These are phyloP conservation scores for Diospyros kaki DNA, from an alignment of 148 eudicot species.

Conservation along the genomic window DNA sequence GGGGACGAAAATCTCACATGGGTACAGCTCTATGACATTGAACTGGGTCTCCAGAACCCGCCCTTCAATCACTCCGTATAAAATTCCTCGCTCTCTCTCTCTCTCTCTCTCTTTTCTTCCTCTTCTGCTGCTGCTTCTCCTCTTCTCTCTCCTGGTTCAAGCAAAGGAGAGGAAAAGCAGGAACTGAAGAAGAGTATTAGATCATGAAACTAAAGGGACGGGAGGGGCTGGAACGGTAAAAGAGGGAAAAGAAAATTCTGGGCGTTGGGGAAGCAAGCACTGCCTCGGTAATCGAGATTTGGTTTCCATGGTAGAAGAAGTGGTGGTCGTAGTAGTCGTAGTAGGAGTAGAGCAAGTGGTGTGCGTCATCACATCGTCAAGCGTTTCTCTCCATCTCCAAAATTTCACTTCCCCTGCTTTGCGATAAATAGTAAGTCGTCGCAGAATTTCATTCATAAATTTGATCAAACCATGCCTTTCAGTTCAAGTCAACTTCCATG, in stretches of 20 bases:
- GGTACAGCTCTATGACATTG: slow-evolving; percentile 18
- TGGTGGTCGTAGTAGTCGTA: too few species aligned
- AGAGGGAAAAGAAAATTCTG: slow-evolving; percentile 20
- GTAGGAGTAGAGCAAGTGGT: too few species aligned
- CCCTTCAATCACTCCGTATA: slow-evolving; percentile 23
- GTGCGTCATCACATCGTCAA: too few species aligned
- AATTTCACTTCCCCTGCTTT: too few species aligned
- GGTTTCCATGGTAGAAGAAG: too few species aligned
- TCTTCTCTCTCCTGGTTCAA: neutral
- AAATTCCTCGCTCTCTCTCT: neutral
- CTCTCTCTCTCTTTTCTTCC: neutral
- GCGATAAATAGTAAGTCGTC: too few species aligned
- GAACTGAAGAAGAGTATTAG: slow-evolving; percentile 2
- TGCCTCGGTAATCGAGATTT: slow-evolving; percentile 47
- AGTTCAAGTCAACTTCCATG: too few species aligned
- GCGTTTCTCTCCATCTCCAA: too few species aligned
- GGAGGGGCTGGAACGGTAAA: slow-evolving; percentile 15
- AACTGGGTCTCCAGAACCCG: slow-evolving; percentile 16
- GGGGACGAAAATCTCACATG: slow-evolving; percentile 37
- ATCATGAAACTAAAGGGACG: neutral
- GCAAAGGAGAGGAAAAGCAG: slow-evolving; percentile 14
- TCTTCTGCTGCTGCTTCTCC: neutral
- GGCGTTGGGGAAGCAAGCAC: slow-evolving; percentile 40
- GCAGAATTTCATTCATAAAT: too few species aligned
- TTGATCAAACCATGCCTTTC: too few species aligned